These are phyloP conservation scores for Sclerotinia trifoliorum DNA, from an alignment of 2,329 filamentous ascomycete species.

Conservation along the genomic window DNA sequence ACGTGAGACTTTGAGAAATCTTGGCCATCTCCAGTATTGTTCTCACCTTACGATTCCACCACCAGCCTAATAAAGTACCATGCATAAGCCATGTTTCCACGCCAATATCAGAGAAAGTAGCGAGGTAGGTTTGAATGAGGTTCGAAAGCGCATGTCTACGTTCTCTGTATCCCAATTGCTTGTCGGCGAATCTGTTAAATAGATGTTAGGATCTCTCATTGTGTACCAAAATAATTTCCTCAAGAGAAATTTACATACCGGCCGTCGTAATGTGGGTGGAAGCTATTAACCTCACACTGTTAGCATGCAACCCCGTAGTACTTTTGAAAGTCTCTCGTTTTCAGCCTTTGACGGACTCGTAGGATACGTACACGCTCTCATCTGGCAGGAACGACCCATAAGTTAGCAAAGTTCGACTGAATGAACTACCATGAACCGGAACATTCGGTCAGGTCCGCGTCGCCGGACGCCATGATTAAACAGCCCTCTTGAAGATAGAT, in stretches of 20 bases:
- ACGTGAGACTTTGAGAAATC: background rate
- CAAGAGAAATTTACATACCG: conserved; percentile 32
- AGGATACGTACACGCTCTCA: conserved; percentile 37
- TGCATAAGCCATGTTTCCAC: conserved; percentile 61
- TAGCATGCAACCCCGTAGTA: conserved; percentile 19
- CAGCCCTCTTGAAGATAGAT: background rate
- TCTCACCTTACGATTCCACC: conserved; percentile 63
- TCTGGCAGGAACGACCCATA: conserved; percentile 26
- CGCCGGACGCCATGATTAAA: background rate
- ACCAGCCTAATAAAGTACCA: conserved; percentile 82
- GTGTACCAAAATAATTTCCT: background rate
- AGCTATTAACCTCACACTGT: conserved; percentile 32
- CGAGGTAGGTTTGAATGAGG: conserved; percentile 73
- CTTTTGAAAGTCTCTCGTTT: conserved; percentile 1
- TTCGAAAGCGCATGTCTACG: conserved; percentile 57
- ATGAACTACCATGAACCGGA: background rate
- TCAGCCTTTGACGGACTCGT: background rate
- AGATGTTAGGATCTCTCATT: background rate
- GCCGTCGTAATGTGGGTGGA: conserved; percentile 44
- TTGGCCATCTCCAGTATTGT: conserved; percentile 9
- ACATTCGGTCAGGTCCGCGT: background rate
- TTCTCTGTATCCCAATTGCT: conserved; percentile 45
- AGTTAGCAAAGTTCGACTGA: background rate
- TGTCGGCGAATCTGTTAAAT: conserved; percentile 41
- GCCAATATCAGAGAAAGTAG: conserved; percentile 60